phyloP scores from a whole-genome alignment of 2,329 filamentous ascomycete genomes.

The Ampelomyces quisqualis region DNA sequence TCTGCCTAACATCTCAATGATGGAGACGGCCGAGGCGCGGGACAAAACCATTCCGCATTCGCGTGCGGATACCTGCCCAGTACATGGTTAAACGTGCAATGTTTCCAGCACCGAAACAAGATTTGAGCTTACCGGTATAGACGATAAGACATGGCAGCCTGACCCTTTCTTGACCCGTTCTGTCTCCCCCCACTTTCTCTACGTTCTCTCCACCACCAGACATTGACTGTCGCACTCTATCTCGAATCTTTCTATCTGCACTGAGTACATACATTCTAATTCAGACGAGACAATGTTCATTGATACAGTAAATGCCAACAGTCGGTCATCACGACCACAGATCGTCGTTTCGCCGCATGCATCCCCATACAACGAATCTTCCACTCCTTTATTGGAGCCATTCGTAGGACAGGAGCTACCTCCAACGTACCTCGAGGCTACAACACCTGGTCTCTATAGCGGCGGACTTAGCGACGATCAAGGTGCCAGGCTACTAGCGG shows the following conservation, averaged over 20 bases:
- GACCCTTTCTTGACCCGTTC: conserved; percentile 6
- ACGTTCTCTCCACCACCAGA: conserved; percentile 1
- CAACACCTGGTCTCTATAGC: conserved; percentile 36
- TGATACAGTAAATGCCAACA: conserved; percentile 37
- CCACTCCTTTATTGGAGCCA: conserved; percentile 28
- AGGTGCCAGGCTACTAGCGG: conserved; percentile 29
- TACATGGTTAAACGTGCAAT: conserved; percentile 20
- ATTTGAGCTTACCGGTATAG: conserved; percentile 12
- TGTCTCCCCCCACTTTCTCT: conserved; percentile 2
- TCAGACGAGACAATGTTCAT: conserved; percentile 30
- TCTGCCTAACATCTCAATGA: neutral
- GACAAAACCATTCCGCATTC: neutral
- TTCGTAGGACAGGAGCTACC: conserved; percentile 29
- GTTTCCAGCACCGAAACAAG: conserved; percentile 33
- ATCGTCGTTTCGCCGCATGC: conserved; percentile 18
- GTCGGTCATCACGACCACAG: conserved; percentile 20
- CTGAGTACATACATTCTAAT: too few species aligned
- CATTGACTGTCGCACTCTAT: conserved; percentile 1
- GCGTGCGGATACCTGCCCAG: conserved; percentile 3
- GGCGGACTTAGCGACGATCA: conserved; percentile 33
- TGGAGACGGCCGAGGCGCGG: neutral
- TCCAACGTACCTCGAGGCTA: conserved; percentile 39
- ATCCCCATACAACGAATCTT: conserved; percentile 18
- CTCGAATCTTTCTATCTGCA: conserved; percentile 1
- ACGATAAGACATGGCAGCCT: conserved; percentile 19